Conservation (phyloP, 2,329 filamentous ascomycete species). For the Hymenoscyphus salicellus region DNA sequence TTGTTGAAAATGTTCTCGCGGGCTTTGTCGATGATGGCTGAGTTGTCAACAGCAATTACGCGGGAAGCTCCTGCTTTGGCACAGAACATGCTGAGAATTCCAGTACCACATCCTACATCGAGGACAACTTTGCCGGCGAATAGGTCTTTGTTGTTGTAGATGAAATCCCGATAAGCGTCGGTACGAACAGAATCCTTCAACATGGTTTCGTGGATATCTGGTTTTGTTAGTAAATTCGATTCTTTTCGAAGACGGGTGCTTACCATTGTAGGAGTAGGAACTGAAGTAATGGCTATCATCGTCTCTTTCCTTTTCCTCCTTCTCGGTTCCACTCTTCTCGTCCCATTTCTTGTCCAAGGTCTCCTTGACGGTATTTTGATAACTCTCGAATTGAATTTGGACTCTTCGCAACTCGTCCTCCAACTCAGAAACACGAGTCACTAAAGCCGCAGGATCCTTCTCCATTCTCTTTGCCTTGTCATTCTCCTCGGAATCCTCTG, state of each 20-base stretch:
- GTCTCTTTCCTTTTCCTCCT: constrained; percentile 42
- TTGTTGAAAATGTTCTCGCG: constrained; percentile 82
- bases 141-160: constrained; percentile 84
- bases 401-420: constrained; percentile 40
- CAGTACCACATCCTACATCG: constrained; percentile 84
- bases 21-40: constrained; percentile 83
- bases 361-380: constrained; percentile 40
- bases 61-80: constrained; percentile 81
- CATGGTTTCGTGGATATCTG: constrained; percentile 94
- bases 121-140: constrained; percentile 85
- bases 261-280: constrained; percentile 66
- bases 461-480: constrained; percentile 31
- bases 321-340: constrained; percentile 28
- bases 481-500: constrained; percentile 31
- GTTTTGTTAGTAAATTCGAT: constrained; percentile 12
- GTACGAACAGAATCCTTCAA: constrained; percentile 86
- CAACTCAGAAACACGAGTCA: constrained; percentile 38
- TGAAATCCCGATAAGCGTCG: constrained; percentile 90
- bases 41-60: constrained; percentile 90
- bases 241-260: constrained; percentile 14
- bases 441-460: constrained; percentile 27
- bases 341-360: constrained; percentile 41
- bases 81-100: constrained; percentile 92
- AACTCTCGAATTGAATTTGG: constrained; percentile 42
- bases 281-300: constrained; percentile 61